Conservation (phyloP, 345 rosid genomes). For the Ailanthus altissimus region DNA sequence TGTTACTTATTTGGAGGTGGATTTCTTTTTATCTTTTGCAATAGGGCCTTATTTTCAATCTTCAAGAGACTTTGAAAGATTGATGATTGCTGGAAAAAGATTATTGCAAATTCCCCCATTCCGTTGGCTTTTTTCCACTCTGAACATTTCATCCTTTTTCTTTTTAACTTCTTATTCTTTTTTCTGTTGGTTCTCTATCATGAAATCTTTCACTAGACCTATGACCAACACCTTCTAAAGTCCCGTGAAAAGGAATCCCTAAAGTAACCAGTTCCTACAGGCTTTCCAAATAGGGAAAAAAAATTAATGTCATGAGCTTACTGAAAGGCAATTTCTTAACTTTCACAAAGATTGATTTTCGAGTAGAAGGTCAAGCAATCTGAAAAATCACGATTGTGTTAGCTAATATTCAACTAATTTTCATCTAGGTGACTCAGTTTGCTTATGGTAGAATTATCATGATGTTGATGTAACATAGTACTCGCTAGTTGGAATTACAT, state of each 20-base stretch:
- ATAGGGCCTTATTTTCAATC: neutral
- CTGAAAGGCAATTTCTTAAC: too few species aligned
- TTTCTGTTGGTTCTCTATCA: neutral
- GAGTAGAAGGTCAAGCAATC: neutral
- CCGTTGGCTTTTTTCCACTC: too few species aligned
- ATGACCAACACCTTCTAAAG: neutral
- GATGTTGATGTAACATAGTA: too few species aligned
- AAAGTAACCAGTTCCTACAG: neutral
- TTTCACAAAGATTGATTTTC: neutral
- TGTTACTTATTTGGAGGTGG: neutral
- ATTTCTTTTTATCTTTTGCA: neutral
- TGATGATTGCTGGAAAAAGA: neutral
- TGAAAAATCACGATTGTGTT: neutral
- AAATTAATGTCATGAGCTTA: too few species aligned
- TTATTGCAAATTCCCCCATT: neutral
- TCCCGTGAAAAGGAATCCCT: neutral
- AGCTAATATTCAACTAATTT: neutral
- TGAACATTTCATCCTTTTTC: too few species aligned
- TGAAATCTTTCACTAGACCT: neutral
- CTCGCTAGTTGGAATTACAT: neutral
- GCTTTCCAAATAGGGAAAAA: neutral
- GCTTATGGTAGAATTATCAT: neutral
- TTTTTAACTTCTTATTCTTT: too few species aligned
- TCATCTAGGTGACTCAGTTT: too few species aligned
- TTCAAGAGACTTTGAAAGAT: neutral